phyloP scores from a whole-genome alignment of 257 asterid genomes.

The Scutellaria baicalensis region DNA sequence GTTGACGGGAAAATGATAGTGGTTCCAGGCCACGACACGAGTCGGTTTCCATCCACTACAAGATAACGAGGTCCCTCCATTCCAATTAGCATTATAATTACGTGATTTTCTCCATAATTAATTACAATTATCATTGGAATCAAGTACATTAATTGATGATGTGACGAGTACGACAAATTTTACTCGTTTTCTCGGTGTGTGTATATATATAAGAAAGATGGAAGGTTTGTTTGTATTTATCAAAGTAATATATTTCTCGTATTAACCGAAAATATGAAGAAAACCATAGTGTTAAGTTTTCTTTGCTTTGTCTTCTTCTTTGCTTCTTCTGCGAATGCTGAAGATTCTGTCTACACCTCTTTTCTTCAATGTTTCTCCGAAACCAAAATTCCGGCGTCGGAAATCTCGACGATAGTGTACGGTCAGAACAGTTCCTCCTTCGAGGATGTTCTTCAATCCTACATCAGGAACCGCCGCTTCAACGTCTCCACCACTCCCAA shows the following conservation, averaged over 20 bases:
- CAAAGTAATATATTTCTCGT: neutral
- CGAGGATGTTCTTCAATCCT: conserved; percentile 24
- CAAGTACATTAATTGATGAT: too few relatives aligned
- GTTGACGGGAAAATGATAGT: neutral
- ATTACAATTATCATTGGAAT: neutral
- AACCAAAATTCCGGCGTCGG: conserved; percentile 12
- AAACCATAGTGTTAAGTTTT: neutral
- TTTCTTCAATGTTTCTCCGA: conserved; percentile 25
- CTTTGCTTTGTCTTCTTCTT: neutral
- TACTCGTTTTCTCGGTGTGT: too few relatives aligned
- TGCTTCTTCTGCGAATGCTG: conserved; percentile 1
- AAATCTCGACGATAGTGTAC: conserved; percentile 25
- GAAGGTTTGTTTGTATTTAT: neutral
- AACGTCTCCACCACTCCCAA: conserved; percentile 38
- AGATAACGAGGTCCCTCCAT: neutral
- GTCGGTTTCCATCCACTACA: neutral
- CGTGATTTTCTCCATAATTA: too few relatives aligned
- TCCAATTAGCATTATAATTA: too few relatives aligned
- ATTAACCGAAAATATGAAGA: conserved; percentile 15
- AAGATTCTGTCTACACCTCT: conserved; percentile 10
- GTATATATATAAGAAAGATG: neutral
- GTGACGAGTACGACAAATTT: too few relatives aligned
- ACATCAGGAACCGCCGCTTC: conserved; percentile 47
- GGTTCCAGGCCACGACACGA: neutral
- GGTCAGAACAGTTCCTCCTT: conserved; percentile 30